These are phyloP conservation scores for Penicillium nucicola DNA, from an alignment of 495 filamentous ascomycete species.

Conservation along the genomic window DNA sequence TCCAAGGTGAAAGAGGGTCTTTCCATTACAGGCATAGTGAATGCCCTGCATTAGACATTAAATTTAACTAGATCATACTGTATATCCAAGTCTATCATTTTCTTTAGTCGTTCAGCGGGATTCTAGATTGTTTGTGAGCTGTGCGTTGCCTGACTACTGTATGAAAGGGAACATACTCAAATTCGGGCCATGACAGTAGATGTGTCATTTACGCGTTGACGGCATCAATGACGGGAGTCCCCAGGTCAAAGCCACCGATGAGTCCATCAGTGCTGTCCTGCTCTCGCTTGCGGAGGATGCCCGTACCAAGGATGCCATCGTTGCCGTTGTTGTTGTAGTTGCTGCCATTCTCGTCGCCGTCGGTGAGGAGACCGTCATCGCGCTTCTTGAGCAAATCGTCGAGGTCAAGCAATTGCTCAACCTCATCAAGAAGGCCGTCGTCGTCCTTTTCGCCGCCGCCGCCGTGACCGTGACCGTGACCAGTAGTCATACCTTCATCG, in stretches of 20 bases:
- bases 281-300: not conserved
- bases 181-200: not conserved
- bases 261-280: not conserved
- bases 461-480: too few relatives aligned
- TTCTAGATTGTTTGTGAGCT: not conserved
- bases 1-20: too few relatives aligned
- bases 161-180: not conserved
- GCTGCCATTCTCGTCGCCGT: not conserved
- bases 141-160: not conserved
- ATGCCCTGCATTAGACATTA: not conserved
- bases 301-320: not conserved
- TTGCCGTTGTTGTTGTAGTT: not conserved
- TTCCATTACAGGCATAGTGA: too few relatives aligned
- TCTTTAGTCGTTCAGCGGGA: not conserved
- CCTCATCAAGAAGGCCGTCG: too few relatives aligned
- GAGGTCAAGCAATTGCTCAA: too few relatives aligned
- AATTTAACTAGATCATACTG: not conserved
- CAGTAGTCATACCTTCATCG: not conserved
- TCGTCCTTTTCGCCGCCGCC: too few relatives aligned
- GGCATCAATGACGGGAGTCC: not conserved
- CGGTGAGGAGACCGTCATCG: not conserved
- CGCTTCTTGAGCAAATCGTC: not conserved
- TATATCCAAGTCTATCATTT: too few relatives aligned
- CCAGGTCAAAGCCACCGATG: not conserved
- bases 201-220: not conserved